Evolutionary conservation across 176 grass and related monocot genomes (phyloP), one percentile per base, ranked within the genome.

Genomic region (Oryza glaberrima): DNA sequence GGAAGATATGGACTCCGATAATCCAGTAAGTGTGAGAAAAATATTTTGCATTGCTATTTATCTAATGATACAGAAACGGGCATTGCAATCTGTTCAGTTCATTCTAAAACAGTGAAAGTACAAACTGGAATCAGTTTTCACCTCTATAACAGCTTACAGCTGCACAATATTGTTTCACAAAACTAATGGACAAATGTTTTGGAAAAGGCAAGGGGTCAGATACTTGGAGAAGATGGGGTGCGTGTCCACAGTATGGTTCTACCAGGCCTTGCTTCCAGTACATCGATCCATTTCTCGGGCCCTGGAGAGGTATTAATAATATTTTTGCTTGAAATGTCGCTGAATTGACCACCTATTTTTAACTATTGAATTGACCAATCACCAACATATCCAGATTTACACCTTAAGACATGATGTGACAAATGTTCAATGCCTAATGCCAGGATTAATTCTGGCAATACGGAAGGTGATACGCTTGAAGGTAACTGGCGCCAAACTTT

Each of bases 241-340:
- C 89, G 93, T 41, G 89, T 98, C 51, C 96, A 98, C 70, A 95
- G 89, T 79, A 82, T 98, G 85, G 93, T 98, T 77, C 87, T 98
- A 83, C 95, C 93, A 64, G 95, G 95, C 49, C 73, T 94, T 54
- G 56, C 86, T 67, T 98, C 91, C 9, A 95, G 91, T 63, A 98
- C 91, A 26, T 80, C 93, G 8, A 84, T 98, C 36, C 82, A 95
- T 60, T 95, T 95, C 80, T 98, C 95, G 3, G 80, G 91, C 7
- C 91, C 89, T 1, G 93, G 95, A 71, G 95, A 98, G 93, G 95
- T 93, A 95, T 23, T 20, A 25, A 66, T 43, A 48, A 69, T 45
- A 81, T 44, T 11, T 3, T 73, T 36, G 30, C 32, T 11, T 84
- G 30, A 69, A 49, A 38, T 36, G 48, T 34, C 25, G 34, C 10